phyloP scores from a whole-genome alignment of 768 basidiomycete genomes.

The Rhizopogon vinicolor region DNA sequence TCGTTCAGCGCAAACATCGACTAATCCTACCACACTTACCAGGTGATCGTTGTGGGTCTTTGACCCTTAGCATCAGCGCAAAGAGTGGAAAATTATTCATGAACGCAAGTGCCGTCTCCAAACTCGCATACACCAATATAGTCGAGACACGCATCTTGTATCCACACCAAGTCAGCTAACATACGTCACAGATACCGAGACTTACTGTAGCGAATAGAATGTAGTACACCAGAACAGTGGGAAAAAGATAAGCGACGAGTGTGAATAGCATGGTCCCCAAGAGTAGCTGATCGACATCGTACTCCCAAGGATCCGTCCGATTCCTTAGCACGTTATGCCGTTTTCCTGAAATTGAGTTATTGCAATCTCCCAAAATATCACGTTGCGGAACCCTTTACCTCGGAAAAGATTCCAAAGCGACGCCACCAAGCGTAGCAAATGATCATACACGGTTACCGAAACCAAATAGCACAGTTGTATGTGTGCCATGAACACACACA shows the following conservation, averaged over 20 bases:
- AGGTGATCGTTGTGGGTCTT: slow-evolving; percentile 81
- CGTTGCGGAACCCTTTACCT: slow-evolving; percentile 43
- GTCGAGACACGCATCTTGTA: slow-evolving; percentile 48
- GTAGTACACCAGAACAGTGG: slow-evolving; percentile 87
- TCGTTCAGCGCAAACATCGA: slow-evolving; percentile 2
- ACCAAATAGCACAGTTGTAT: slow-evolving; percentile 66
- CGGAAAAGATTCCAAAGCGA: slow-evolving; percentile 89
- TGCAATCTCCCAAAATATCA: not conserved
- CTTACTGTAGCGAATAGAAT: slow-evolving; percentile 66
- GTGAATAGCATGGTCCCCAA: slow-evolving; percentile 91
- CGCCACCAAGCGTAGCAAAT: slow-evolving; percentile 50
- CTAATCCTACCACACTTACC: slow-evolving; percentile 39
- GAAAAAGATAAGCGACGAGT: slow-evolving; percentile 72
- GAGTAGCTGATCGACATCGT: slow-evolving; percentile 91
- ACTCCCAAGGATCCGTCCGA: slow-evolving; percentile 87
- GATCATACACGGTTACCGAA: slow-evolving; percentile 56
- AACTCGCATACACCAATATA: slow-evolving; percentile 52
- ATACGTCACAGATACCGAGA: not conserved
- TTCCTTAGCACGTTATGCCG: slow-evolving; percentile 82
- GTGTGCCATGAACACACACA: slow-evolving; percentile 67
- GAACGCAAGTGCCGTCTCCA: slow-evolving; percentile 67
- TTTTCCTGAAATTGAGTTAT: slow-evolving; percentile 55
- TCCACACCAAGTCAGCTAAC: not conserved
- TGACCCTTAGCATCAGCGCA: slow-evolving; percentile 74
- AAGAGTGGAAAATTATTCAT: slow-evolving; percentile 95